These are phyloP conservation scores for Coniochaeta prunicola DNA, from an alignment of 2,329 filamentous ascomycete species.

Conservation along the genomic window DNA sequence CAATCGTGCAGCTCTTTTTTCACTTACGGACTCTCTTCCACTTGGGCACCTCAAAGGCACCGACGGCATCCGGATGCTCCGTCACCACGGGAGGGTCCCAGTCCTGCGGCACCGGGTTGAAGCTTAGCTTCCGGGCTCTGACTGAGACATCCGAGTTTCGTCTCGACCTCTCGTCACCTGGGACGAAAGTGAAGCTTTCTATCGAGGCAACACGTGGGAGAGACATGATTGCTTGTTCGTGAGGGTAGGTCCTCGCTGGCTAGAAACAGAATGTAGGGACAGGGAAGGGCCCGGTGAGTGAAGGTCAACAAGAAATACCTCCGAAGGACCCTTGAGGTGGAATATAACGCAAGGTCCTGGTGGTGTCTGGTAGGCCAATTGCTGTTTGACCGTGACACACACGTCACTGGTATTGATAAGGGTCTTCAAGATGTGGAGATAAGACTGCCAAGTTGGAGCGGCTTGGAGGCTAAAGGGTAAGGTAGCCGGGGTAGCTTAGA, in stretches of 20 bases:
- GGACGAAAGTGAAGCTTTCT: constrained; percentile 40
- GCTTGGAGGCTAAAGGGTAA: not conserved
- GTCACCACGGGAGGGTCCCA: constrained; percentile 36
- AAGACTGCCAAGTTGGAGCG: not conserved
- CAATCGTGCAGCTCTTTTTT: constrained; percentile 14
- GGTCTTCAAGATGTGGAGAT: not conserved
- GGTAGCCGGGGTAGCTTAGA: not conserved
- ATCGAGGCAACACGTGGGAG: constrained; percentile 44
- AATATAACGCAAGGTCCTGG: not conserved
- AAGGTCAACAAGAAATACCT: not conserved
- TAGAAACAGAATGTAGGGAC: not conserved
- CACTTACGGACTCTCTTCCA: constrained; percentile 47
- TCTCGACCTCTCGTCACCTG: constrained; percentile 28
- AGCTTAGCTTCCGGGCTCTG: constrained; percentile 41
- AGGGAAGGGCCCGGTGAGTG: not conserved
- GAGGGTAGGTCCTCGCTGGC: too few species aligned
- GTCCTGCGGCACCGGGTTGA: constrained; percentile 46
- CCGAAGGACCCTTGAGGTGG: not conserved
- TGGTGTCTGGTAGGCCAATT: not conserved
- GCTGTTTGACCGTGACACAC: not conserved
- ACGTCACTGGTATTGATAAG: not conserved
- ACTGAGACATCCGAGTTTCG: constrained; percentile 39
- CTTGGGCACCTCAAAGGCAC: constrained; percentile 45
- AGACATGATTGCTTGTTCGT: too few species aligned
- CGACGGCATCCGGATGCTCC: constrained; percentile 38